A percentile compares a stretch with the other conserved stretches of the same genome.
Evolutionary conservation across 805 yeast genomes (phyloP).

Genomic region (Teunomyces aglyptinius): DNA sequence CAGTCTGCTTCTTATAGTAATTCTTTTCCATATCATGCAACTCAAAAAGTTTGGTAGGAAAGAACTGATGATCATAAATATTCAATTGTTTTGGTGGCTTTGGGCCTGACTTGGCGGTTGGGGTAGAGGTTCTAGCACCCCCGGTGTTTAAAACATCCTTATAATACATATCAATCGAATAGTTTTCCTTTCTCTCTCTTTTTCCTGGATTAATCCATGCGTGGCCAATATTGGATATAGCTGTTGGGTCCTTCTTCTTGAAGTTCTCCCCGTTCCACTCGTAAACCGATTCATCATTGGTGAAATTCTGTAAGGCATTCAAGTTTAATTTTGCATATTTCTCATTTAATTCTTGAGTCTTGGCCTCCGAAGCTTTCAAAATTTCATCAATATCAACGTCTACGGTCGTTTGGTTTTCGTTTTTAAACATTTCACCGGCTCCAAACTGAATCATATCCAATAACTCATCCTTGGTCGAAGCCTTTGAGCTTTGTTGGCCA

Average conservation of each 20-base stretch:
- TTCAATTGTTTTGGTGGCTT: slow-evolving; percentile 82
- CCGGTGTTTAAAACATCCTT: slow-evolving; percentile 77
- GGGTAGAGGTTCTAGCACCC: slow-evolving; percentile 40
- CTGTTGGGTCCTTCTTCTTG: slow-evolving; percentile 57
- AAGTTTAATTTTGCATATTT: slow-evolving; percentile 68
- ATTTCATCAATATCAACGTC: slow-evolving; percentile 59
- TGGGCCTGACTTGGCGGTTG: slow-evolving; percentile 54
- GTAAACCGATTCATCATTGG: slow-evolving; percentile 66
- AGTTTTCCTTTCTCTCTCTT: slow-evolving; percentile 80
- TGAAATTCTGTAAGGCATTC: slow-evolving; percentile 74
- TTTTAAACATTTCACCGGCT: slow-evolving; percentile 61
- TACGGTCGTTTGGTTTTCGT: slow-evolving; percentile 26
- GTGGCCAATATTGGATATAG: slow-evolving; percentile 49
- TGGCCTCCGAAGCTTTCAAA: slow-evolving; percentile 58
- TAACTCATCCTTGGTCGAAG: slow-evolving; percentile 65
- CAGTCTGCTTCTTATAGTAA: slow-evolving; percentile 66
- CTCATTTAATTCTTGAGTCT: slow-evolving; percentile 58
- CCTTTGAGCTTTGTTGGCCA: slow-evolving; percentile 35
- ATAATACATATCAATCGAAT: slow-evolving; percentile 83
- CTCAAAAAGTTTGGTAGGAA: slow-evolving; percentile 70
- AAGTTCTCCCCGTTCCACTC: slow-evolving; percentile 88
- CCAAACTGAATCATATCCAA: slow-evolving; percentile 83
- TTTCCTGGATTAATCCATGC: slow-evolving; percentile 85
- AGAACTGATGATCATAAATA: slow-evolving; percentile 88
- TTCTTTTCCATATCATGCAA: slow-evolving; percentile 80